Conservation (phyloP, 352 stramenopile genomes). For the Globisporangium nunn region DNA sequence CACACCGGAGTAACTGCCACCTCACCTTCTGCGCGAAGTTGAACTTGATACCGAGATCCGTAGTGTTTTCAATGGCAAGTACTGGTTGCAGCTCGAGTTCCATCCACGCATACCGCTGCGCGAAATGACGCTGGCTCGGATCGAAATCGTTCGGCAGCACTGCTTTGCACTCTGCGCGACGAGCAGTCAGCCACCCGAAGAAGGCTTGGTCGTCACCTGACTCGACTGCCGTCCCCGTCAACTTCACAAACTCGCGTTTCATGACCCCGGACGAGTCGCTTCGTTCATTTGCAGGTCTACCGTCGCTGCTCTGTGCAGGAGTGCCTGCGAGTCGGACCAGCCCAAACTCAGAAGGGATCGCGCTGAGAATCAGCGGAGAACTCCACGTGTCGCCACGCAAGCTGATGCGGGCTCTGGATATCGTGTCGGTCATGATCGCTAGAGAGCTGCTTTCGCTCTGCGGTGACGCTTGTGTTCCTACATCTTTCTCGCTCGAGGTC, state of each 20-base stretch:
- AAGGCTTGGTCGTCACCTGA: constrained; percentile 1
- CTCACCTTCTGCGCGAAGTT: constrained; percentile 35
- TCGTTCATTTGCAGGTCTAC: neutral
- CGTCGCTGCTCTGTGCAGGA: neutral
- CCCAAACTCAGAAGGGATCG: constrained; percentile 39
- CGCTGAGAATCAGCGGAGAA: constrained; percentile 11
- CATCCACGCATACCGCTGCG: constrained; percentile 44
- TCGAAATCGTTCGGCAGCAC: constrained; percentile 47
- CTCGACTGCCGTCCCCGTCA: constrained; percentile 5
- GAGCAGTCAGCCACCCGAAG: constrained; percentile 30
- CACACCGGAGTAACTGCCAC: neutral
- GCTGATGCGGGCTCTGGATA: constrained; percentile 21
- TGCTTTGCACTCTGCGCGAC: constrained; percentile 26
- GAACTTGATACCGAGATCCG: constrained; percentile 21
- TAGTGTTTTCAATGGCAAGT: constrained; percentile 31
- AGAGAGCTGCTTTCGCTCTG: constrained; percentile 6
- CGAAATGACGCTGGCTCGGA: constrained; percentile 25
- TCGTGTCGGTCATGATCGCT: constrained; percentile 29
- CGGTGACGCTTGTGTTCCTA: neutral
- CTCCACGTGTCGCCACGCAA: constrained; percentile 25
- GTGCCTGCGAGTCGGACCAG: constrained; percentile 30
- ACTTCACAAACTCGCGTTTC: constrained; percentile 20
- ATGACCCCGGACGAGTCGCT: neutral
- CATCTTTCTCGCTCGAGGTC: neutral
- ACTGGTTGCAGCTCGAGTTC: constrained; percentile 41